These are phyloP conservation scores for Erythrobasidium hasegawianum DNA, from an alignment of 1,284 basidiomycete species.

Conservation along the genomic window DNA sequence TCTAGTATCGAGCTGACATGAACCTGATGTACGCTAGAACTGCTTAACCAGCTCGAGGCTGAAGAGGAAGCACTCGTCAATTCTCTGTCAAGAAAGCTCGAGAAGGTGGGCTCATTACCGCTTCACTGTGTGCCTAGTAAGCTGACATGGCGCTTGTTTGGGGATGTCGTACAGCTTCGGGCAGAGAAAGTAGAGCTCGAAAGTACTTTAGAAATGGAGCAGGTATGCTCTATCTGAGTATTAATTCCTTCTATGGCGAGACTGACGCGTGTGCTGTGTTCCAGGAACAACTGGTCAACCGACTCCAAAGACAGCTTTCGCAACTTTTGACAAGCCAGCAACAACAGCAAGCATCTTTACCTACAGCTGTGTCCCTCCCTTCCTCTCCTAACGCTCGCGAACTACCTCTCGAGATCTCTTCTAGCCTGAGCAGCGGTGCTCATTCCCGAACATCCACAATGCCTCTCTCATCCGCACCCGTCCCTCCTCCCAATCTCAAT, in stretches of 20 bases:
- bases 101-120: slow-evolving; percentile 8
- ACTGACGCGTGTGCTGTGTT: background rate
- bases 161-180: slow-evolving; percentile 7
- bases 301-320: slow-evolving; percentile 17
- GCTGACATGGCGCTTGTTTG: background rate
- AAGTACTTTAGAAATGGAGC: slow-evolving; percentile 29
- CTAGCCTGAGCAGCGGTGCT: background rate
- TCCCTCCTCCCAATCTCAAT: slow-evolving; percentile 19
- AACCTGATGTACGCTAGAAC: background rate
- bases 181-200: slow-evolving; percentile 33
- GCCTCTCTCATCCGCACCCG: background rate
- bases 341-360: slow-evolving; percentile 16
- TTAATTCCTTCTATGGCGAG: background rate
- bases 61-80: slow-evolving; percentile 23
- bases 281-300: slow-evolving; percentile 19
- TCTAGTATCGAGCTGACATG: background rate
- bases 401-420: background rate
- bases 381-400: slow-evolving; percentile 14
- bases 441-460: background rate
- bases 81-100: slow-evolving; percentile 18
- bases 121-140: background rate
- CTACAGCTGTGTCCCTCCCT: slow-evolving; percentile 5
- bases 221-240: background rate
- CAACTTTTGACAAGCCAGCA: slow-evolving; percentile 19
- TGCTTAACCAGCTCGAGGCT: slow-evolving; percentile 1